phyloP scores from a whole-genome alignment of 805 yeast genomes.

The Barnettozyma californica region DNA sequence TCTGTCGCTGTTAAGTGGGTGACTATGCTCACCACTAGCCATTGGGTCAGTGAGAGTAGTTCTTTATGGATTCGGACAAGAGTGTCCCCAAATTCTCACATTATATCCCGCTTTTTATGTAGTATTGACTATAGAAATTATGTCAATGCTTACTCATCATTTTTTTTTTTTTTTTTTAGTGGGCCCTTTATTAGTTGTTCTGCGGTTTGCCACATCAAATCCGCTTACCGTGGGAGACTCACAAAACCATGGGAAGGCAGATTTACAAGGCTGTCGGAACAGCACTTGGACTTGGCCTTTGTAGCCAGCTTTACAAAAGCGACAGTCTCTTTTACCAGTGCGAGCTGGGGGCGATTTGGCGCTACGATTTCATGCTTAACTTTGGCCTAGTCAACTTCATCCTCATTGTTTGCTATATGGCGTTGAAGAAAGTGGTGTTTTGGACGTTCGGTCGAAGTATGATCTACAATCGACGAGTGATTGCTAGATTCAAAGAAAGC shows the following conservation, averaged over 20 bases:
- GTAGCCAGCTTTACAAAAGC: background rate
- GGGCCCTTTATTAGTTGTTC: background rate
- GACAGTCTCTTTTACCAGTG: background rate
- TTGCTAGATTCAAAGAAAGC: background rate
- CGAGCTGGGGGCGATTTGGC: background rate
- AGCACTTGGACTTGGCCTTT: background rate
- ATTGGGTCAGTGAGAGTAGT: background rate
- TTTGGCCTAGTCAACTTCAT: conserved; percentile 1
- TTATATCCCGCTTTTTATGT: no score
- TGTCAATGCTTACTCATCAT: background rate
- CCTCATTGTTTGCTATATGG: background rate
- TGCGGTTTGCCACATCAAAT: background rate
- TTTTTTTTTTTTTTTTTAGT: background rate
- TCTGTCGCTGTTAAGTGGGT: conserved; percentile 18
- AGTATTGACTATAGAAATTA: no score
- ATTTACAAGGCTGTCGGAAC: conserved; percentile 1
- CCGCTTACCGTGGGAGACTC: background rate
- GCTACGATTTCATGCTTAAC: background rate
- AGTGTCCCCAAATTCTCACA: no score
- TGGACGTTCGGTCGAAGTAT: conserved; percentile 1
- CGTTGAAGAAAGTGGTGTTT: background rate
- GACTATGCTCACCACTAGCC: background rate
- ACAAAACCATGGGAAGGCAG: background rate
- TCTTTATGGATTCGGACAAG: no score
- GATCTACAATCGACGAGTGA: background rate